Evolutionary conservation across 2,329 filamentous ascomycete genomes (phyloP).

Genomic region (Fusarium metavorans): DNA sequence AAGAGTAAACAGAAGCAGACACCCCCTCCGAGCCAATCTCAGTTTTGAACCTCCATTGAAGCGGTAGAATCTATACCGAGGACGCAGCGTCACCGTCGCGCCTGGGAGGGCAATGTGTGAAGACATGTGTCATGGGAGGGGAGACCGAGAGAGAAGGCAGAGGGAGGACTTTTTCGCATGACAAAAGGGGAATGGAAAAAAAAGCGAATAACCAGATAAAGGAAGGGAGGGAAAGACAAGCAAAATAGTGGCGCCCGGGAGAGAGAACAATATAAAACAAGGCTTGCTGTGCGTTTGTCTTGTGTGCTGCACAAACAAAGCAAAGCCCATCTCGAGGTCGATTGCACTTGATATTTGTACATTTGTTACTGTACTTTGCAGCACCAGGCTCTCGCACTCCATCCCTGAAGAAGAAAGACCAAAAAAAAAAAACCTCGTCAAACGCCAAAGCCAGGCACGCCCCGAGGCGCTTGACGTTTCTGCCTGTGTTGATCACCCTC

Average conservation of each 20-base stretch:
- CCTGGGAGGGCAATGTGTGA: conserved; percentile 29
- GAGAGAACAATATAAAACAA: background rate
- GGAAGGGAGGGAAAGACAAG: background rate
- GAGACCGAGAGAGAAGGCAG: background rate
- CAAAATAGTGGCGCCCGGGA: conserved; percentile 3
- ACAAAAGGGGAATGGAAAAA: background rate
- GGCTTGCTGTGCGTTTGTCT: background rate
- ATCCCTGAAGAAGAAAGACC: background rate
- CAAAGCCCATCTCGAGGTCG: background rate
- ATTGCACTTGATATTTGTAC: background rate
- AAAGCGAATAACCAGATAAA: background rate
- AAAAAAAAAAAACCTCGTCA: background rate
- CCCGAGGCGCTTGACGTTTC: background rate
- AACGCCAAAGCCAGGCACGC: background rate
- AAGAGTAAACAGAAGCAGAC: conserved; percentile 6
- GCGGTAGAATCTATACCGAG: conserved; percentile 25
- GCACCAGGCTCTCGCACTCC: background rate
- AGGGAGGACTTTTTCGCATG: background rate
- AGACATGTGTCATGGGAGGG: conserved; percentile 29
- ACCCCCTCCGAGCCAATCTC: conserved; percentile 28
- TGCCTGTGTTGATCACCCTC: conserved; percentile 12
- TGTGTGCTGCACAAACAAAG: background rate
- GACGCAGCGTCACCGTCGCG: conserved; percentile 15
- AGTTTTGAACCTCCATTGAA: conserved; percentile 26
- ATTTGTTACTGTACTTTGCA: background rate